Evolutionary conservation across 1,284 basidiomycete species (phyloP), one percentile per base, ranked within the genome.

Genomic region (Taiwanofungus camphoratus): DNA sequence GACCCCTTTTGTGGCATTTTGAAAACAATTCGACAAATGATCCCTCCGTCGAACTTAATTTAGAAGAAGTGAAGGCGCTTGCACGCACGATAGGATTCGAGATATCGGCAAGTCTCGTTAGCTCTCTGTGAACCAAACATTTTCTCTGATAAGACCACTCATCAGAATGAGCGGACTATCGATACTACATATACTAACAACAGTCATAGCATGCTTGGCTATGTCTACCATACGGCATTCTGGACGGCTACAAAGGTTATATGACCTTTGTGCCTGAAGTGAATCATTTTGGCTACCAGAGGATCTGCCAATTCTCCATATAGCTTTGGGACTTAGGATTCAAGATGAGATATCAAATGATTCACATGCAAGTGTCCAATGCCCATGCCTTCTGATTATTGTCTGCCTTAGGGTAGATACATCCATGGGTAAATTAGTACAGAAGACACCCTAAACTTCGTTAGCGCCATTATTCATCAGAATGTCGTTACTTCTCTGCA

Each of bases 1-100:
- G 95, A 1, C 96, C 95, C 0, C 68, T 97, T 1, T 68, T 98
- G 21, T 99, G 95, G 94, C 94, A 99, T 61, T 97, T 85, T 67
- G 93, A 97, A 60, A 93, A 93, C 63, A 89, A 87, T 55, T 74
- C 66, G 29, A 79, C 82, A 6, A 79, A 79, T 52, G 90, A 92
- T 44, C 77, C 83, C 5, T 92, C 86, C 7, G 76, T 98, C 41
- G 95, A 98, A 65, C 72, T 98, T 13, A 87, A 85, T 53, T 69
- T 98, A 20, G 87, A 92, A 48, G 93, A 98, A 59, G 75, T 97
- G 33, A 90, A 94, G 56, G 66, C 66, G 1, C 74, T 98, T 2
- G 83, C 85, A 0, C 68, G 71, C 20, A 68, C 71, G 41, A 76
- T 97, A 23, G 95, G 95, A 0, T 97, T 99, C 55, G 80, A 82